Conservation (phyloP, 2,329 filamentous ascomycete species). For the Hypoxylon sp. region DNA sequence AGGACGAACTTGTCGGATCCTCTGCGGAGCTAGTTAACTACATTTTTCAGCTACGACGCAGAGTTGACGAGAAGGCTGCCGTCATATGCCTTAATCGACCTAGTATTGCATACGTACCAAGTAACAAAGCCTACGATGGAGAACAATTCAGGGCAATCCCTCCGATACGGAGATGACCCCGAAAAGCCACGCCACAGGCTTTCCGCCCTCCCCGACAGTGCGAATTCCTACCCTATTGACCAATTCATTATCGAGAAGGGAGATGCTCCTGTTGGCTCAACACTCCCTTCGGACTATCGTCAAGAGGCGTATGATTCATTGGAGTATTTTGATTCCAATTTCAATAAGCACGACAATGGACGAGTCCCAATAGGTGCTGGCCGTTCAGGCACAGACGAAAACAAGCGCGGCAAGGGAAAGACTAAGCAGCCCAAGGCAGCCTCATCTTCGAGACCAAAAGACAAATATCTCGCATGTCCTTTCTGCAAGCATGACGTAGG, state of each 20-base stretch:
- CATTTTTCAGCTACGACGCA: no score
- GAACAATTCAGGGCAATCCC: neutral
- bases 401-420: neutral
- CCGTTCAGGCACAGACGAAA: neutral
- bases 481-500: constrained; percentile 4
- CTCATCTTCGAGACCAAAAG: neutral
- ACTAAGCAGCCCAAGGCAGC: neutral
- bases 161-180: neutral
- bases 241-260: neutral
- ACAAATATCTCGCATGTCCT: neutral
- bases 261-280: neutral
- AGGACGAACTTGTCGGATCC: no score
- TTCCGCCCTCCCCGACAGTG: neutral
- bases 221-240: neutral
- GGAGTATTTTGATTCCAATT: no score
- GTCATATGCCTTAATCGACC: neutral
- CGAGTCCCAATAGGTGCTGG: no score
- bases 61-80: neutral
- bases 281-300: no score
- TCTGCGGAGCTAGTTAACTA: no score
- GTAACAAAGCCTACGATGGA: neutral
- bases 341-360: no score
- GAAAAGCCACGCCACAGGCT: neutral
- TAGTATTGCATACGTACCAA: neutral
- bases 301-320: no score